phyloP scores from a whole-genome alignment of 2,329 filamentous ascomycete species.

The Chaetomiaceae sp. region DNA sequence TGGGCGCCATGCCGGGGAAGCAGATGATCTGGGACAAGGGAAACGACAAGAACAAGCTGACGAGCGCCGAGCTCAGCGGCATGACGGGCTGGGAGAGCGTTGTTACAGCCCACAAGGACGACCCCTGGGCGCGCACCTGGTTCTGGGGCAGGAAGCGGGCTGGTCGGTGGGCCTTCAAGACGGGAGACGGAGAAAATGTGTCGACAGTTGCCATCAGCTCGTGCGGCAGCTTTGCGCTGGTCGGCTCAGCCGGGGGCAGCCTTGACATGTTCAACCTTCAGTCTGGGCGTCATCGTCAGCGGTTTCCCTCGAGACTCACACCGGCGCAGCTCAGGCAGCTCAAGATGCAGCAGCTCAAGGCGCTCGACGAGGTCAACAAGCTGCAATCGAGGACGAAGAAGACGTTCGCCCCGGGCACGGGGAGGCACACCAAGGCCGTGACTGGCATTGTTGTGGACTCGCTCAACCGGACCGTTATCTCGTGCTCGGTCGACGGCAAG shows the following conservation, averaged over 20 bases:
- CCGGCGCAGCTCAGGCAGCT: conserved; percentile 74
- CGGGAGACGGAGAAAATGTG: conserved; percentile 76
- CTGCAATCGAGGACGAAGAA: conserved; percentile 44
- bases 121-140: conserved; percentile 86
- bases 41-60: conserved; percentile 55
- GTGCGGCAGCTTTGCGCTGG: conserved; percentile 88
- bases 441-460: conserved; percentile 85
- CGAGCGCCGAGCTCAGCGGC: conserved; percentile 66
- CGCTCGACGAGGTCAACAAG: conserved; percentile 54
- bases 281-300: conserved; percentile 81
- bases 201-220: conserved; percentile 82
- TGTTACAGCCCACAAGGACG: conserved; percentile 83
- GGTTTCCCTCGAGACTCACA: conserved; percentile 76
- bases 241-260: conserved; percentile 77
- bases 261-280: conserved; percentile 97
- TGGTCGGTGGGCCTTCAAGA: conserved; percentile 88
- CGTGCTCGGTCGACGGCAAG: conserved; percentile 84
- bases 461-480: conserved; percentile 82
- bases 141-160: conserved; percentile 95
- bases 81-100: conserved; percentile 97
- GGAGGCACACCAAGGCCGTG: conserved; percentile 75
- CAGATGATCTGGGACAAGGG: conserved; percentile 81
- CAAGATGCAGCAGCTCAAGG: conserved; percentile 59
- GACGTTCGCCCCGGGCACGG: conserved; percentile 49
- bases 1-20: conserved; percentile 75